A percentile compares a stretch with the other conserved stretches of the same genome.
Conservation (phyloP, 2,329 filamentous ascomycete species). For the Colletotrichum musicola region DNA sequence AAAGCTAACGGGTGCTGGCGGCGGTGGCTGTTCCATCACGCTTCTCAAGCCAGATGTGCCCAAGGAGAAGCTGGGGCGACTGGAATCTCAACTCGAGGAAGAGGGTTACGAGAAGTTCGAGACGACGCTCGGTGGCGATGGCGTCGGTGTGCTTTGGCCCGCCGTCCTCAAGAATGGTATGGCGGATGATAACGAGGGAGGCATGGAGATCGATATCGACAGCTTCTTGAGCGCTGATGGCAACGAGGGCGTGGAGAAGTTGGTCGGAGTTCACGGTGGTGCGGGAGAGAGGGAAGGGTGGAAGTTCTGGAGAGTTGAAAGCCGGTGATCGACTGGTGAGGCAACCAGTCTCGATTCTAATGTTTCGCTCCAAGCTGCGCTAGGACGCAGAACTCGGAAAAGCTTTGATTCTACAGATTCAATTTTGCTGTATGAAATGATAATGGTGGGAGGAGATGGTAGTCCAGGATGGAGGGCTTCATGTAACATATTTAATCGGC, state of each 20-base stretch:
- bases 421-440: conserved; percentile 31
- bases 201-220: conserved; percentile 93
- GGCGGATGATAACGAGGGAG: conserved; percentile 82
- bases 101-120: conserved; percentile 89
- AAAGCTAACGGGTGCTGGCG: conserved; percentile 95
- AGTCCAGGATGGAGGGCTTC: conserved; percentile 7
- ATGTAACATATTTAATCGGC: conserved; percentile 25
- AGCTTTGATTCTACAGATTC: conserved; percentile 12
- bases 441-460: conserved; percentile 18
- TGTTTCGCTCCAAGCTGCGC: conserved; percentile 15
- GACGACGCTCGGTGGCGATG: conserved; percentile 91
- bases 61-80: conserved; percentile 66
- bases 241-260: conserved; percentile 82
- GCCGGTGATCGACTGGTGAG: conserved; percentile 42
- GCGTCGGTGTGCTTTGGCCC: conserved; percentile 94
- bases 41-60: conserved; percentile 78
- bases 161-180: conserved; percentile 88
- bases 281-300: conserved; percentile 80
- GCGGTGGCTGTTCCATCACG: conserved; percentile 95
- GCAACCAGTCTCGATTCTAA: conserved; percentile 2
- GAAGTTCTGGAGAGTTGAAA: conserved; percentile 85
- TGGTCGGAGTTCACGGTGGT: conserved; percentile 83
- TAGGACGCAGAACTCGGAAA: conserved; percentile 14
- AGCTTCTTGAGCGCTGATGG: conserved; percentile 85
- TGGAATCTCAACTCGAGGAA: conserved; percentile 74